Conservation (phyloP, 495 filamentous ascomycete genomes). For the Cryomyces antarcticus region DNA sequence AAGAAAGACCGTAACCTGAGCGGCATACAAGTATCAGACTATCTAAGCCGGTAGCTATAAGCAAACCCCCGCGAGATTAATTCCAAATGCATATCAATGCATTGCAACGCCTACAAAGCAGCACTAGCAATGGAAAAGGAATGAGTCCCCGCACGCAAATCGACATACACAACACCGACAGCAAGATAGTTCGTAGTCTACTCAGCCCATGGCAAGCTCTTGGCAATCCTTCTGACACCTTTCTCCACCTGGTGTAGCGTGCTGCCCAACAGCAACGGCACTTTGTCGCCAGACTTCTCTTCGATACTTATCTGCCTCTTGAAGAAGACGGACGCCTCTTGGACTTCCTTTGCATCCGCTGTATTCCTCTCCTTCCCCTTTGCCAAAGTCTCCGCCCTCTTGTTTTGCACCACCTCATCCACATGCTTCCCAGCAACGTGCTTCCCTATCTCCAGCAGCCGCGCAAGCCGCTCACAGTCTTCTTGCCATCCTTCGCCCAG, state of each 20-base stretch:
- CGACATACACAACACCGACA: too few relatives aligned
- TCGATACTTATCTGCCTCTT: neutral
- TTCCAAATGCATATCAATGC: too few relatives aligned
- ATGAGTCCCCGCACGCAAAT: too few relatives aligned
- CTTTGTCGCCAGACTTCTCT: neutral
- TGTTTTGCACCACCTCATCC: neutral
- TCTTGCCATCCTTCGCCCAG: neutral
- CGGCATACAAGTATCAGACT: too few relatives aligned
- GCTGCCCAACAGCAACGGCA: conserved; percentile 6
- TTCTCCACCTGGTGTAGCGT: conserved; percentile 17
- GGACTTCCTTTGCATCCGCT: conserved; percentile 6
- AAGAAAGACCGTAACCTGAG: too few relatives aligned
- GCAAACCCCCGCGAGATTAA: too few relatives aligned
- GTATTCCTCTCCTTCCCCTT: conserved; percentile 4
- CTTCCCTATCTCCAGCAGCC: conserved; percentile 19
- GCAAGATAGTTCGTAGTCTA: neutral
- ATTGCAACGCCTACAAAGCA: too few relatives aligned
- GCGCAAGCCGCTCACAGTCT: neutral
- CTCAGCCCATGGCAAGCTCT: conserved; percentile 5
- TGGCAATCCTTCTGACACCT: conserved; percentile 17
- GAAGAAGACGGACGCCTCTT: neutral
- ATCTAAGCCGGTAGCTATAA: too few relatives aligned
- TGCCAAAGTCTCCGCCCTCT: neutral
- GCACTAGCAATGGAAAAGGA: too few relatives aligned
- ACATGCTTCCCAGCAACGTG: conserved; percentile 12